A percentile compares a stretch with the other conserved stretches of the same genome.
phyloP scores from a whole-genome alignment of 2,329 filamentous ascomycete genomes.

The Daldinia eschscholtzii region DNA sequence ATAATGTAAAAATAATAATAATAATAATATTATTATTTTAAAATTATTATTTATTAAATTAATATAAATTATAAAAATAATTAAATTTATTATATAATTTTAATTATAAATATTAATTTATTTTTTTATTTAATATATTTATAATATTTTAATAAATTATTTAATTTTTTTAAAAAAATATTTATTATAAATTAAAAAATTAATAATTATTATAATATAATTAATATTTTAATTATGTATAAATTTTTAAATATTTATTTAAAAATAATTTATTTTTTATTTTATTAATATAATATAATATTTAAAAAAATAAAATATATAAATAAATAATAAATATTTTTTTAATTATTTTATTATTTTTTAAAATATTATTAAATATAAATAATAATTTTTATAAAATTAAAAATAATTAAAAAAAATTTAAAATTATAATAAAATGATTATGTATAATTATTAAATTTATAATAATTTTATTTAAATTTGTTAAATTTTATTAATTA shows the following conservation, averaged over 20 bases:
- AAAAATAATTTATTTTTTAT: background rate
- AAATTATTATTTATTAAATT: conserved; percentile 1
- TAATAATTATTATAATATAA: background rate
- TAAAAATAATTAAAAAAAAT: background rate
- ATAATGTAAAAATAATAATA: too few relatives aligned
- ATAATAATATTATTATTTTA: conserved; percentile 1
- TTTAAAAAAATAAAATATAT: background rate
- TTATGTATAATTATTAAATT: too few relatives aligned
- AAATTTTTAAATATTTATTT: background rate
- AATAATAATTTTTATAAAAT: conserved; percentile 15
- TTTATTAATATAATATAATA: conserved; percentile 7
- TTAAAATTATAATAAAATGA: too few relatives aligned
- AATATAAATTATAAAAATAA: conserved; percentile 1
- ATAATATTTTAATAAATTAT: background rate
- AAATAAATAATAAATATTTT: conserved; percentile 1
- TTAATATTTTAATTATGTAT: background rate
- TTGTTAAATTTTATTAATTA: too few relatives aligned
- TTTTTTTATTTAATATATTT: background rate
- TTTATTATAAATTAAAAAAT: background rate
- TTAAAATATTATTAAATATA: conserved; percentile 2
- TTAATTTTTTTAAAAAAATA: background rate
- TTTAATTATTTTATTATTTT: conserved; percentile 4
- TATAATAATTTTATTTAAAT: conserved; percentile 1
- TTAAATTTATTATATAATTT: conserved; percentile 3
- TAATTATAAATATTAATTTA: conserved; percentile 4